phyloP scores from a whole-genome alignment of 768 basidiomycete genomes.

The Gloeostereum incarnatum region DNA sequence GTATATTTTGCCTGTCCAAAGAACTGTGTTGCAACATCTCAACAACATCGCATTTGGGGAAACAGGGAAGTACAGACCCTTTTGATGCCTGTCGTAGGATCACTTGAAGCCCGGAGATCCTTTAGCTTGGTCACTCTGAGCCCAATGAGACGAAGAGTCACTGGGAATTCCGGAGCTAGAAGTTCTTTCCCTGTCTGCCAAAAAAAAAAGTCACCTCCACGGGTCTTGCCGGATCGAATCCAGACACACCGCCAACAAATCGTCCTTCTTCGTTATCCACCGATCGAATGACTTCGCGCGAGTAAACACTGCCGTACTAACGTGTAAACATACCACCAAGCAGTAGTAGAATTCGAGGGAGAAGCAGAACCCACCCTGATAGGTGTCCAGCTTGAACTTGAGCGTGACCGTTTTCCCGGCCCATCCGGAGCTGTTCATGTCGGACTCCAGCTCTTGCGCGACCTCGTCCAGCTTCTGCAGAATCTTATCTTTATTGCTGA shows the following conservation, averaged over 20 bases:
- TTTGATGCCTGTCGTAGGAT: slow-evolving; percentile 53
- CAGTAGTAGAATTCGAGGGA: too few species aligned
- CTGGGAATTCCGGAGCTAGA: slow-evolving; percentile 69
- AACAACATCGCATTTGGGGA: not conserved
- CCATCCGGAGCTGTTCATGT: slow-evolving; percentile 76
- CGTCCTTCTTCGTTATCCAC: slow-evolving; percentile 73
- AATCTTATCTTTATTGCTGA: slow-evolving; percentile 57
- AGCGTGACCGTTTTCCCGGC: slow-evolving; percentile 83
- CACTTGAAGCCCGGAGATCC: slow-evolving; percentile 49
- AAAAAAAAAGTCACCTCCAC: slow-evolving; percentile 6
- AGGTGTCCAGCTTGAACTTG: slow-evolving; percentile 90
- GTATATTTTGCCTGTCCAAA: slow-evolving; percentile 32
- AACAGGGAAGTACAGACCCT: slow-evolving; percentile 36
- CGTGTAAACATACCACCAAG: too few species aligned
- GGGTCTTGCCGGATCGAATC: slow-evolving; percentile 6
- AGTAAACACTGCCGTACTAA: slow-evolving; percentile 56
- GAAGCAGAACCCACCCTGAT: slow-evolving; percentile 44
- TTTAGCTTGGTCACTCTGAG: slow-evolving; percentile 83
- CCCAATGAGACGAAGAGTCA: slow-evolving; percentile 80
- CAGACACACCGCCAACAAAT: slow-evolving; percentile 59
- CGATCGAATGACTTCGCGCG: slow-evolving; percentile 74
- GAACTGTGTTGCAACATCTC: slow-evolving; percentile 32
- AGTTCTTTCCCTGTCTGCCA: slow-evolving; percentile 83
- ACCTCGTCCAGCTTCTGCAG: slow-evolving; percentile 73
- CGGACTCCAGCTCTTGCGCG: slow-evolving; percentile 70